Evolutionary conservation across 1,284 basidiomycete genomes (phyloP).

Genomic region (Agaricales sp.): DNA sequence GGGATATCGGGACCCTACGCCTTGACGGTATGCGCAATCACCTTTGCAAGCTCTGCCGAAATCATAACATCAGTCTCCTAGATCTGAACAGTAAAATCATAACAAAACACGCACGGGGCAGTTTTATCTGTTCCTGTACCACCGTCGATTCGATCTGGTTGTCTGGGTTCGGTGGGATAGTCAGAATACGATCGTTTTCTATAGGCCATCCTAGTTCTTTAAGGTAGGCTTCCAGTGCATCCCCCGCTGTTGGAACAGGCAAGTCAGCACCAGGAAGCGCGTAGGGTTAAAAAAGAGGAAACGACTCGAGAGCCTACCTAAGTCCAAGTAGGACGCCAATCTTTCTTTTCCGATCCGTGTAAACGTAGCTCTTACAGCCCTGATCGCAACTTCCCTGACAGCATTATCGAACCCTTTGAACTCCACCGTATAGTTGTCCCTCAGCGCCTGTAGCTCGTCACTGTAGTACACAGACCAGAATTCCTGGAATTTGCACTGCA

Average conservation of each 20-base stretch:
- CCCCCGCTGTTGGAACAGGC: no score
- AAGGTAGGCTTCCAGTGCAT: slow-evolving; percentile 57
- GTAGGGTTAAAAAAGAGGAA: slow-evolving; percentile 15
- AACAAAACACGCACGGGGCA: slow-evolving; percentile 61
- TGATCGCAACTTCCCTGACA: slow-evolving; percentile 65
- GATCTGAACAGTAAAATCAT: slow-evolving; percentile 4
- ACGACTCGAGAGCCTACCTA: no score
- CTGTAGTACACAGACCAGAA: slow-evolving; percentile 79
- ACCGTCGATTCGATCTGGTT: slow-evolving; percentile 94
- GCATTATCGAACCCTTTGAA: slow-evolving; percentile 75
- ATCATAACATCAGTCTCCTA: no score
- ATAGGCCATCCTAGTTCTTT: slow-evolving; percentile 68
- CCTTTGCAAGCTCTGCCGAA: background rate
- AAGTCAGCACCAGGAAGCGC: slow-evolving; percentile 3
- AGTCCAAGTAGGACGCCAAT: slow-evolving; percentile 63
- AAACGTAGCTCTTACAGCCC: slow-evolving; percentile 73
- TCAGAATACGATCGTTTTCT: slow-evolving; percentile 52
- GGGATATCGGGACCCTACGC: no score
- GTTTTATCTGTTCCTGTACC: slow-evolving; percentile 82
- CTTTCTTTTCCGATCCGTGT: slow-evolving; percentile 63
- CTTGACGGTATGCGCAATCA: background rate
- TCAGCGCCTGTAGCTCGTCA: slow-evolving; percentile 54
- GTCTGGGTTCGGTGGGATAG: slow-evolving; percentile 81
- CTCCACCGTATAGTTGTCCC: slow-evolving; percentile 80
- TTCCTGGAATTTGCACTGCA: slow-evolving; percentile 82